Conservation (phyloP, 2,329 filamentous ascomycete species). For the Colletotrichum tropicicola region DNA sequence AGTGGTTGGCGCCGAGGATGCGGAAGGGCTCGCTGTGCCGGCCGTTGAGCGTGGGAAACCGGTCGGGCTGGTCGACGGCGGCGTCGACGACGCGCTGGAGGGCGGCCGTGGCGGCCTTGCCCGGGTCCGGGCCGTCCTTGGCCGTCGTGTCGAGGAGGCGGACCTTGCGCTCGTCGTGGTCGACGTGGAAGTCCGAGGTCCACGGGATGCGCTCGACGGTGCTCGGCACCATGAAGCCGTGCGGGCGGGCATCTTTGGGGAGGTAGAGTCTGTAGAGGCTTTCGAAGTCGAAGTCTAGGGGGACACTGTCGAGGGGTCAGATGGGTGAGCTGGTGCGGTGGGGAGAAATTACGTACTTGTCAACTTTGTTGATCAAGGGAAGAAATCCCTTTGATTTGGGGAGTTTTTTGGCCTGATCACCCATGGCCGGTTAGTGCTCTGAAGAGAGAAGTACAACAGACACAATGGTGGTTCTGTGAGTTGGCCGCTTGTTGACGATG, state of each 20-base stretch:
- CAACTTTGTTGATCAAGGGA: conserved; percentile 47
- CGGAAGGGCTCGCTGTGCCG: conserved; percentile 54
- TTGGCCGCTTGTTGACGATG: background rate
- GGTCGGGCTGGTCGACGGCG: conserved; percentile 39
- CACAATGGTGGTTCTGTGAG: too few species aligned
- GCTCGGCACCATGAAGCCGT: conserved; percentile 58
- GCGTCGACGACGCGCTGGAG: conserved; percentile 50
- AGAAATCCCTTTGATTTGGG: background rate
- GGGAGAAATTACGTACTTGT: conserved; percentile 46
- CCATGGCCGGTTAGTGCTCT: background rate
- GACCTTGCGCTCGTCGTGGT: conserved; percentile 42
- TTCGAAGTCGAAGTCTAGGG: conserved; percentile 50
- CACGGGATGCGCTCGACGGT: conserved; percentile 58
- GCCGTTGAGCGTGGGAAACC: conserved; percentile 49
- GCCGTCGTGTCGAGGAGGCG: conserved; percentile 39
- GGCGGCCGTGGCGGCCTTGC: conserved; percentile 44
- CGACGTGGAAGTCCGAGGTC: conserved; percentile 48
- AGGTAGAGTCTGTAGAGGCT: conserved; percentile 57
- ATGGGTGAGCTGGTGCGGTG: background rate
- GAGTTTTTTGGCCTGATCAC: background rate
- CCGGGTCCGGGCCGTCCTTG: conserved; percentile 32
- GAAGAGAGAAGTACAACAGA: background rate
- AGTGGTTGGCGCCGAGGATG: conserved; percentile 45
- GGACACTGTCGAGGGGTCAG: conserved; percentile 49
- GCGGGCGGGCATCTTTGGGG: conserved; percentile 52